Conservation (phyloP, 352 stramenopile genomes). For the Phytophthora uliginosa region DNA sequence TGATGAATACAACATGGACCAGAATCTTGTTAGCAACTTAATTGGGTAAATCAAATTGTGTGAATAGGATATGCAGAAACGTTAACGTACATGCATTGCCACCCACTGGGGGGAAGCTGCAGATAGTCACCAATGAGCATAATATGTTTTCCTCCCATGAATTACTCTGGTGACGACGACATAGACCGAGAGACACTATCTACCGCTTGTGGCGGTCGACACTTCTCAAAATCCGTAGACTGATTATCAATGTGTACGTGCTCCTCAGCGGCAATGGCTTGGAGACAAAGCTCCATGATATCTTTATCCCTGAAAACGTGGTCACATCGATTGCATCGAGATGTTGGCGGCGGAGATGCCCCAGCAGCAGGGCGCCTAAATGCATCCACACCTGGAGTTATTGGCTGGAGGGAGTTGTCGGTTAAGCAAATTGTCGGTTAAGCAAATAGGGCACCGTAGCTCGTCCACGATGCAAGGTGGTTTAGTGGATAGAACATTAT, state of each 20-base stretch:
- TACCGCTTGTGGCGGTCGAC: too few species aligned
- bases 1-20: too few species aligned
- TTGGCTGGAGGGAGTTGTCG: neutral
- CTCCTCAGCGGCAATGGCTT: neutral
- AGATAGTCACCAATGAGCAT: slow-evolving; percentile 33
- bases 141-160: slow-evolving; percentile 40
- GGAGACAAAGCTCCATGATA: neutral
- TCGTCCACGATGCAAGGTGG: neutral
- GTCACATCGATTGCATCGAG: neutral
- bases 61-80: too few species aligned
- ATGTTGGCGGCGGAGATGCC: neutral
- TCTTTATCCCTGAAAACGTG: neutral
- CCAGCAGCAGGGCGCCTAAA: neutral
- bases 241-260: neutral
- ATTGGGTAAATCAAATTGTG: too few species aligned
- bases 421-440: neutral
- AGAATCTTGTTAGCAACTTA: too few species aligned
- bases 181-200: slow-evolving; percentile 17
- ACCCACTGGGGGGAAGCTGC: slow-evolving; percentile 27
- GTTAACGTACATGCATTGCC: slow-evolving; percentile 20
- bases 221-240: slow-evolving; percentile 6
- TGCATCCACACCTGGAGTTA: neutral
- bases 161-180: neutral
- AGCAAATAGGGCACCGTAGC: neutral
- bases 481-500: neutral